These are phyloP conservation scores for Russula brevipes DNA, from an alignment of 768 basidiomycete genomes.

Conservation along the genomic window DNA sequence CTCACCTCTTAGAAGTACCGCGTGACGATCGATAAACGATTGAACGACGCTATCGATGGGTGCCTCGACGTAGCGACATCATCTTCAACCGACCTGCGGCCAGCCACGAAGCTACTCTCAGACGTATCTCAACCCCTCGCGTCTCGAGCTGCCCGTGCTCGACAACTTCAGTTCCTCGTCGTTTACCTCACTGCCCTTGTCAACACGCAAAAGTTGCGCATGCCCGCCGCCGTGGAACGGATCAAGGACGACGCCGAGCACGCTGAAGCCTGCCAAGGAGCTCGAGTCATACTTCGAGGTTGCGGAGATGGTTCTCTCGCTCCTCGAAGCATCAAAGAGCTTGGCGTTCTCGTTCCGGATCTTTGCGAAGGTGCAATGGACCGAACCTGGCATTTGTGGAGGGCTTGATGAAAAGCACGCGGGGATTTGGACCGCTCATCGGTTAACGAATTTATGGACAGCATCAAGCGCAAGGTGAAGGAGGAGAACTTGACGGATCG, in stretches of 20 bases:
- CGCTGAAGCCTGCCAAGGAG: conserved; percentile 71
- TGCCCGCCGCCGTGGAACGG: conserved; percentile 78
- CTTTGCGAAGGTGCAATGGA: conserved; percentile 92
- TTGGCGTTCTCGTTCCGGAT: conserved; percentile 91
- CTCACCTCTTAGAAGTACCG: conserved; percentile 93
- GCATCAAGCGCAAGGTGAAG: conserved; percentile 85
- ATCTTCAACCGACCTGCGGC: conserved; percentile 90
- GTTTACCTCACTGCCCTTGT: conserved; percentile 84
- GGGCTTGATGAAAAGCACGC: conserved; percentile 75
- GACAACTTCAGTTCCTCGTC: conserved; percentile 78
- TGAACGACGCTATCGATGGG: conserved; percentile 97
- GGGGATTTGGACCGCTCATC: conserved; percentile 88
- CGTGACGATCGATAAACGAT: conserved; percentile 68
- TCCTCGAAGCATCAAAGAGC: conserved; percentile 82
- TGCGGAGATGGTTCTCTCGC: conserved; percentile 71
- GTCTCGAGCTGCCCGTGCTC: conserved; percentile 85
- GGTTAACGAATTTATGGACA: conserved; percentile 89
- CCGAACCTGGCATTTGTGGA: conserved; percentile 92
- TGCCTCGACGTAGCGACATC: conserved; percentile 96
- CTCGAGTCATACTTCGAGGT: conserved; percentile 82
- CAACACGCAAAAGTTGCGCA: conserved; percentile 76
- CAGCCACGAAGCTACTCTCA: conserved; percentile 78
- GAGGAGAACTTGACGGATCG: conserved; percentile 82
- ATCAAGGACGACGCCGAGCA: conserved; percentile 76
- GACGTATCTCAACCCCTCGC: conserved; percentile 79